Evolutionary conservation across 1,139 yeast genomes (phyloP).

Genomic region (Nadsonia commutata): DNA sequence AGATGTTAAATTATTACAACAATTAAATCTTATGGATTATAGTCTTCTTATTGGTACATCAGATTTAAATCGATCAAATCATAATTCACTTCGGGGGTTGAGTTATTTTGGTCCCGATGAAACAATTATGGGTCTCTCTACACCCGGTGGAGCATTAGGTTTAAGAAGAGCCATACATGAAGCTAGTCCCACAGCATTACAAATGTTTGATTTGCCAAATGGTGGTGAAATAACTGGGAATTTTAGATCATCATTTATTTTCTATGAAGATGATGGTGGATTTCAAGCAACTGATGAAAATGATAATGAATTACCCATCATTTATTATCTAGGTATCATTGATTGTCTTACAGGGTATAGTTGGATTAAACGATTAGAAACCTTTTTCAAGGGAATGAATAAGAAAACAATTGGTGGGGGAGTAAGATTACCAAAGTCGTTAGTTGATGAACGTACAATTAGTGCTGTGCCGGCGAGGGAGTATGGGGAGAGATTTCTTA

Average conservation of each 20-base stretch:
- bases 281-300: slow-evolving; percentile 56
- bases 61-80: slow-evolving; percentile 31
- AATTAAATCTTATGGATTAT: slow-evolving; percentile 87
- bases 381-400: slow-evolving; percentile 65
- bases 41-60: slow-evolving; percentile 80
- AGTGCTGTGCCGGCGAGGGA: slow-evolving; percentile 74
- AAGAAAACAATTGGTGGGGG: slow-evolving; percentile 49
- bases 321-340: slow-evolving; percentile 85
- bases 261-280: slow-evolving; percentile 81
- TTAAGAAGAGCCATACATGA: slow-evolving; percentile 24
- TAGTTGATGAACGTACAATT: background rate
- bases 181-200: slow-evolving; percentile 24
- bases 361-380: slow-evolving; percentile 61
- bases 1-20: slow-evolving; percentile 61
- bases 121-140: no score
- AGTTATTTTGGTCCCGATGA: background rate
- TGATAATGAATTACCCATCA: slow-evolving; percentile 48
- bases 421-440: background rate
- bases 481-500: slow-evolving; percentile 74
- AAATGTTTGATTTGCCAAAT: slow-evolving; percentile 20
- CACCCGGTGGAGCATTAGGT: slow-evolving; percentile 20
- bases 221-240: slow-evolving; percentile 18
- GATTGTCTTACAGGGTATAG: slow-evolving; percentile 87
- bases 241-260: slow-evolving; percentile 25
- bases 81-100: background rate